Conservation (phyloP, 805 yeast genomes). For the Torulaspora quercuum region DNA sequence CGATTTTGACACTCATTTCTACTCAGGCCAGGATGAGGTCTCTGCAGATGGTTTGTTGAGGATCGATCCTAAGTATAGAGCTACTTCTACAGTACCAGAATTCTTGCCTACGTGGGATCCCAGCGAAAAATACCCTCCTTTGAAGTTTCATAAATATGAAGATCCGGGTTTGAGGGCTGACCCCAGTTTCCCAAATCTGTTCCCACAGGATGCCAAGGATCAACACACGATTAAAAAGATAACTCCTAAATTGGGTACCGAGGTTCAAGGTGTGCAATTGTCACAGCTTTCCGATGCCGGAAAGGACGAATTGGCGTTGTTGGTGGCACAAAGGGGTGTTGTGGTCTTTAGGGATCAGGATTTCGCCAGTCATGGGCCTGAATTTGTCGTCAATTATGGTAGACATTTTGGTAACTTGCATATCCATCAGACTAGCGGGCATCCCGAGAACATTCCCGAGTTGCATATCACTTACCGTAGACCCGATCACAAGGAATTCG, state of each 20-base stretch:
- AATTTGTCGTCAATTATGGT: constrained; percentile 48
- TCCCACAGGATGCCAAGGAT: constrained; percentile 15
- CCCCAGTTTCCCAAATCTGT: constrained; percentile 13
- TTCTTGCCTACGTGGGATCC: constrained; percentile 35
- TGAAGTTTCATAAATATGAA: constrained; percentile 11
- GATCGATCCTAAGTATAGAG: constrained; percentile 23
- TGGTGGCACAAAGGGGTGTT: constrained; percentile 65
- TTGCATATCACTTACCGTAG: constrained; percentile 58
- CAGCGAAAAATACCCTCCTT: constrained; percentile 20
- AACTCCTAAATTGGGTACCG: constrained; percentile 68
- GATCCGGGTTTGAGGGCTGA: constrained; percentile 19
- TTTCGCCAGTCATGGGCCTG: constrained; percentile 50
- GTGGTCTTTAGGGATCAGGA: constrained; percentile 64
- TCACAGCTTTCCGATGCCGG: constrained; percentile 50
- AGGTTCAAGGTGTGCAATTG: constrained; percentile 56
- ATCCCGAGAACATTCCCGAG: constrained; percentile 55
- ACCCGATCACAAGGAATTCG: constrained; percentile 35
- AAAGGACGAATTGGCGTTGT: constrained; percentile 64
- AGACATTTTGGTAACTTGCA: constrained; percentile 64
- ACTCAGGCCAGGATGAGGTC: constrained; percentile 26
- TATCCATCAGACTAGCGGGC: constrained; percentile 69
- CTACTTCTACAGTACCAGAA: constrained; percentile 24
- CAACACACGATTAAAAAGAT: constrained; percentile 34
- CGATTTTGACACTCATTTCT: constrained; percentile 32
- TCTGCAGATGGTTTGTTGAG: constrained; percentile 33